Conservation (phyloP, 257 asterid genomes). For the Solanum ahanhuiri region DNA sequence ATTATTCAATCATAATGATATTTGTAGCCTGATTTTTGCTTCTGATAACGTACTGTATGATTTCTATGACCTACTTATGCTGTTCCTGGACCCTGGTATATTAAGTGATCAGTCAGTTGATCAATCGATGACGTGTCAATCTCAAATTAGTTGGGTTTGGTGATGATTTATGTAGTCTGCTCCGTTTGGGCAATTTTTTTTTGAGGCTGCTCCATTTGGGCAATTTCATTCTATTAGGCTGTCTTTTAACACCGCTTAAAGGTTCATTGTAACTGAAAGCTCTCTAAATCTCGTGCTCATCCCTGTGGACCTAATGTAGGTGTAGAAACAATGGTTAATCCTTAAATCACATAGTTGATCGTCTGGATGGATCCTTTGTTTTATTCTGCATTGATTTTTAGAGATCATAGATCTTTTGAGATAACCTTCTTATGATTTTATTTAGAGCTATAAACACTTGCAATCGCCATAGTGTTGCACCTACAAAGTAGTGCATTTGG, state of each 20-base stretch:
- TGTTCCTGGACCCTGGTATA: background rate
- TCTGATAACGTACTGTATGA: background rate
- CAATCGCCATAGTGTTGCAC: background rate
- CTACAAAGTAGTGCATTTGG: background rate
- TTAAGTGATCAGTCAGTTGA: background rate
- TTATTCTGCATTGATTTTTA: background rate
- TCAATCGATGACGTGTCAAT: background rate
- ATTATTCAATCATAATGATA: background rate
- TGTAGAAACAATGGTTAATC: background rate
- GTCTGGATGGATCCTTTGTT: background rate
- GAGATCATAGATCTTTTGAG: background rate
- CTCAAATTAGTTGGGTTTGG: background rate
- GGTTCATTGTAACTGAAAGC: background rate
- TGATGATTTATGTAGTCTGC: background rate
- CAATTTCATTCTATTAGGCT: background rate
- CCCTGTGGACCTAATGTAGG: background rate
- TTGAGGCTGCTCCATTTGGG: background rate
- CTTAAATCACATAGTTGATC: background rate
- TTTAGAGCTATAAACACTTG: background rate
- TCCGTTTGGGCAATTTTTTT: background rate
- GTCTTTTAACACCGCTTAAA: background rate
- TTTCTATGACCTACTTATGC: background rate
- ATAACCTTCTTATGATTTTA: background rate
- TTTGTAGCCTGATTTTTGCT: background rate
- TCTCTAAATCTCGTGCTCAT: background rate